Evolutionary conservation across 1,284 basidiomycete species (phyloP).

Genomic region (Leccinum angustisporum): DNA sequence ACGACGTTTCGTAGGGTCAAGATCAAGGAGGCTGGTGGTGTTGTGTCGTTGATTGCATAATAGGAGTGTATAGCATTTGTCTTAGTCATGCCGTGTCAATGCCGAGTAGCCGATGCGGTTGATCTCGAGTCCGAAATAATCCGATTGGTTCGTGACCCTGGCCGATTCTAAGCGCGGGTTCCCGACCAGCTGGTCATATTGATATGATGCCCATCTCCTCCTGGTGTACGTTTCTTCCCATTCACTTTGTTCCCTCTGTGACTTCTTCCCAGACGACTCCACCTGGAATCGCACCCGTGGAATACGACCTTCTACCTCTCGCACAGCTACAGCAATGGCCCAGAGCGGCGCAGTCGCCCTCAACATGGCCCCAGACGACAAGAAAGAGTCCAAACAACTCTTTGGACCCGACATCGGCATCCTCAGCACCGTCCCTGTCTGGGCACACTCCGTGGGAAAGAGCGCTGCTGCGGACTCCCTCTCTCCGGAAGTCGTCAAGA

Average conservation of each 20-base stretch:
- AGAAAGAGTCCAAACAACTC: slow-evolving; percentile 49
- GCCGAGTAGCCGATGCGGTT: slow-evolving; percentile 13
- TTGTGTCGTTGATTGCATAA: slow-evolving; percentile 88
- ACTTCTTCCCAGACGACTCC: slow-evolving; percentile 40
- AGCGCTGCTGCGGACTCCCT: slow-evolving; percentile 29
- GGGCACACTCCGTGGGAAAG: slow-evolving; percentile 41
- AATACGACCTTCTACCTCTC: slow-evolving; percentile 49
- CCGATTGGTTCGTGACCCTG: slow-evolving; percentile 13
- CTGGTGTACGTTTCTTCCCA: slow-evolving; percentile 34
- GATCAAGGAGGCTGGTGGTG: slow-evolving; percentile 93
- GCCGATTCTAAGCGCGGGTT: background rate
- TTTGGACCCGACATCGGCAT: slow-evolving; percentile 70
- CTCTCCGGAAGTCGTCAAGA: slow-evolving; percentile 53
- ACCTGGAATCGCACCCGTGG: slow-evolving; percentile 56
- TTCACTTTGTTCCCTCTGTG: background rate
- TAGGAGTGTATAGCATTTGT: slow-evolving; percentile 42
- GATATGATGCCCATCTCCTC: slow-evolving; percentile 32
- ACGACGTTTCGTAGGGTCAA: slow-evolving; percentile 53
- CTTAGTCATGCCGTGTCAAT: background rate
- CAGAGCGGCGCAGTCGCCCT: slow-evolving; percentile 38
- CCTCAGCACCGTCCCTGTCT: slow-evolving; percentile 43
- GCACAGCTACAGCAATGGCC: slow-evolving; percentile 48
- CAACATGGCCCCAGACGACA: slow-evolving; percentile 36
- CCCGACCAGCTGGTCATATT: slow-evolving; percentile 9
- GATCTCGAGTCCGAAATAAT: slow-evolving; percentile 6